Conservation (phyloP, 2,329 filamentous ascomycete genomes). For the Endoconidiophora laricicola region DNA sequence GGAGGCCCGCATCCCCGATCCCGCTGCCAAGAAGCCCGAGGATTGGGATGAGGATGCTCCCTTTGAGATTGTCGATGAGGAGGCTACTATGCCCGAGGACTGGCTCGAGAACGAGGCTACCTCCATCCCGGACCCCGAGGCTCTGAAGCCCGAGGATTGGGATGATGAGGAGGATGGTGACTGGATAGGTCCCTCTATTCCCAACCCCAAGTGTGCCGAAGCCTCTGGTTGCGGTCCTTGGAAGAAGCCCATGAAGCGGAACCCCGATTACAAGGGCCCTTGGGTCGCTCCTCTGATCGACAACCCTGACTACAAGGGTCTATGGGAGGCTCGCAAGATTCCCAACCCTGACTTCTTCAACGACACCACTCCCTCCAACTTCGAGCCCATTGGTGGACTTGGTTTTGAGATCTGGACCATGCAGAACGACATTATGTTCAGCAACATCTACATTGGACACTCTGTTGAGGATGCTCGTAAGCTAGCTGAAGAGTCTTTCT, state of each 20-base stretch:
- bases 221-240: slow-evolving; percentile 87
- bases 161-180: slow-evolving; percentile 99
- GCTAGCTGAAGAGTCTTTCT: slow-evolving; percentile 77
- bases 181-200: slow-evolving; percentile 76
- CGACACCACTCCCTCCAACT: slow-evolving; percentile 91
- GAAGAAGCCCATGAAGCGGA: slow-evolving; percentile 81
- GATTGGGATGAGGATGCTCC: slow-evolving; percentile 99
- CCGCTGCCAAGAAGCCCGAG: slow-evolving; percentile 86
- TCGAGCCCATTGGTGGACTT: slow-evolving; percentile 96
- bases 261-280: slow-evolving; percentile 97
- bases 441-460: slow-evolving; percentile 99
- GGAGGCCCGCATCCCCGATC: slow-evolving; percentile 76
- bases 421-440: slow-evolving; percentile 96
- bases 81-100: slow-evolving; percentile 79
- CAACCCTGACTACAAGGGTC: slow-evolving; percentile 96
- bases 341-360: slow-evolving; percentile 91
- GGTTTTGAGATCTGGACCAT: slow-evolving; percentile 99
- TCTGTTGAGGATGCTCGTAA: slow-evolving; percentile 82
- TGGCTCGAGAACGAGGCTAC: slow-evolving; percentile 85
- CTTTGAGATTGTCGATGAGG: slow-evolving; percentile 87
- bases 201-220: slow-evolving; percentile 92
- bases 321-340: slow-evolving; percentile 90
- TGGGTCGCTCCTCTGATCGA: slow-evolving; percentile 87
- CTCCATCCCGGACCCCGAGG: slow-evolving; percentile 78
- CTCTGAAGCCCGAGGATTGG: slow-evolving; percentile 97